These are phyloP conservation scores for Talaromyces trachyspermus DNA, from an alignment of 495 filamentous ascomycete genomes.

Conservation along the genomic window DNA sequence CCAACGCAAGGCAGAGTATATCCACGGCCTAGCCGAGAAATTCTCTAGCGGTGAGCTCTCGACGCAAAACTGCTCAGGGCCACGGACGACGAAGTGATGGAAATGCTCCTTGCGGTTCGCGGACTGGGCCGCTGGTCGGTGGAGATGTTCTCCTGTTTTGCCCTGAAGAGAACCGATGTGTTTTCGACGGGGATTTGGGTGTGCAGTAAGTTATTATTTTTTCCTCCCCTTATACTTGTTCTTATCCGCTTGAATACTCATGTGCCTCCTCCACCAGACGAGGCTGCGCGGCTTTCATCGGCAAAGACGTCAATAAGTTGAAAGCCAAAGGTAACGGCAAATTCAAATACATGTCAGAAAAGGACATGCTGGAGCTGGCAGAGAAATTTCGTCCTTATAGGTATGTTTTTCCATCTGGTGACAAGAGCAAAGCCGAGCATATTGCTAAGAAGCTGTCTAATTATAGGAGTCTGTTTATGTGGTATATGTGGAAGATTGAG, in stretches of 20 bases:
- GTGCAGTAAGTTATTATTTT: constrained; percentile 57
- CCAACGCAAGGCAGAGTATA: constrained; percentile 90
- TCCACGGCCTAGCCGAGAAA: constrained; percentile 74
- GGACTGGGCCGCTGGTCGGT: constrained; percentile 88
- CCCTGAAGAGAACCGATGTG: constrained; percentile 84
- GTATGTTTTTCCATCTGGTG: constrained; percentile 37
- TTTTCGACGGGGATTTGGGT: constrained; percentile 86
- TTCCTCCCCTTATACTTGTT: background rate
- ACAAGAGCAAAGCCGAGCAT: constrained; percentile 9
- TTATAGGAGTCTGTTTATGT: constrained; percentile 65
- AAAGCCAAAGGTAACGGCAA: constrained; percentile 79
- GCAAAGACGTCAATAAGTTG: constrained; percentile 72
- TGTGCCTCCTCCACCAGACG: constrained; percentile 33
- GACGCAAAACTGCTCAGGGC: constrained; percentile 65
- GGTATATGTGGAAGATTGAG: constrained; percentile 88
- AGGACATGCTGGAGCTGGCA: constrained; percentile 79
- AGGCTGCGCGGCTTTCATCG: constrained; percentile 84
- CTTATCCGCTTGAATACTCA: background rate
- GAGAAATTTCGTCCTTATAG: constrained; percentile 79
- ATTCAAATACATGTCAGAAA: constrained; percentile 95
- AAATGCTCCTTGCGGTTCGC: constrained; percentile 74
- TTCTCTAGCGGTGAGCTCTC: constrained; percentile 69
- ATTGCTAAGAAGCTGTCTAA: constrained; percentile 7
- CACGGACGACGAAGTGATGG: constrained; percentile 76
- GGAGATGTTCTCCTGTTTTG: constrained; percentile 96